phyloP scores from a whole-genome alignment of 768 basidiomycete species.

The Melanogaster broomeanus region DNA sequence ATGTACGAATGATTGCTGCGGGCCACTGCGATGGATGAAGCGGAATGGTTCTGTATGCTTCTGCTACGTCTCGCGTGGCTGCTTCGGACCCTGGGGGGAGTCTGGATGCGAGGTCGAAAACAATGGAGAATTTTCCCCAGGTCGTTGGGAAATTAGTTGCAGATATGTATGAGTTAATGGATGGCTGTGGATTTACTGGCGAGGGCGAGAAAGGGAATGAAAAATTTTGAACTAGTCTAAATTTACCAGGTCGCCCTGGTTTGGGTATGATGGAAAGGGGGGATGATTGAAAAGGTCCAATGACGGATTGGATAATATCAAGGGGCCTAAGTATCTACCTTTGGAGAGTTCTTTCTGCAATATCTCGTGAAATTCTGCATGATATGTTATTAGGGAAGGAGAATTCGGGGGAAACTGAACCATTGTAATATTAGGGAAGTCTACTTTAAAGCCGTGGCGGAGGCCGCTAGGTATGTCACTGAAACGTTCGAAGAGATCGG shows the following conservation, averaged over 20 bases:
- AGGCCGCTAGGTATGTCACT: not conserved
- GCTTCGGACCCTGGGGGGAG: no score
- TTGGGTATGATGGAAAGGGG: conserved; percentile 22
- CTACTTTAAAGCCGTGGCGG: not conserved
- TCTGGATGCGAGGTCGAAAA: no score
- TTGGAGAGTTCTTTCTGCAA: not conserved
- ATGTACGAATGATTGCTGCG: not conserved
- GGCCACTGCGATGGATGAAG: not conserved
- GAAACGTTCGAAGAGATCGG: not conserved
- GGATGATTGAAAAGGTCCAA: conserved; percentile 22
- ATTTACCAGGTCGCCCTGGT: conserved; percentile 9
- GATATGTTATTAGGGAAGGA: not conserved
- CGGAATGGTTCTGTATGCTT: no score
- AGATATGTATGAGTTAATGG: not conserved
- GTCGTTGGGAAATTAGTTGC: no score
- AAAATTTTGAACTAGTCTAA: conserved; percentile 18
- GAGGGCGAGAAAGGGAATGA: conserved; percentile 8
- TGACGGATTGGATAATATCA: not conserved
- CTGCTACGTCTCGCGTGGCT: no score
- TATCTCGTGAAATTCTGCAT: not conserved
- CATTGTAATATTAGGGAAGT: not conserved
- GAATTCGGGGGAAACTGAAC: conserved; percentile 2
- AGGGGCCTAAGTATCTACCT: conserved; percentile 19
- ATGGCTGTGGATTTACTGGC: not conserved
- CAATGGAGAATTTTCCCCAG: no score